phyloP scores from a whole-genome alignment of 1,284 basidiomycete genomes.

The Sanghuangporus weigelae region DNA sequence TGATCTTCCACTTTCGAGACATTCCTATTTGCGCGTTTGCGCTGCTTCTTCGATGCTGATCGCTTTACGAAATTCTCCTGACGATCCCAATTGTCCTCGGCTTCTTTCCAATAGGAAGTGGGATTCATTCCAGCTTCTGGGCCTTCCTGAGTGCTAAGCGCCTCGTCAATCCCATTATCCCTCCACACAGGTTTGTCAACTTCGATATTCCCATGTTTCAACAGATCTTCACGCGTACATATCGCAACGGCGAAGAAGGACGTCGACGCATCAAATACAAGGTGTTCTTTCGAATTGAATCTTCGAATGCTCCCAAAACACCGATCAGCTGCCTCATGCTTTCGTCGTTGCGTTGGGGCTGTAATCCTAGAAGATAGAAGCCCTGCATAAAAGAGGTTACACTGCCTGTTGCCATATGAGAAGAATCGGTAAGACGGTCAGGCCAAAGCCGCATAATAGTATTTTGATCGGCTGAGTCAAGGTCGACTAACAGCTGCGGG shows the following conservation, averaged over 20 bases:
- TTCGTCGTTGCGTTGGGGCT: not conserved
- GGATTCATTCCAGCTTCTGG: constrained; percentile 1
- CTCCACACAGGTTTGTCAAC: constrained; percentile 9
- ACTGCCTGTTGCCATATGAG: not conserved
- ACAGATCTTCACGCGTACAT: constrained; percentile 9
- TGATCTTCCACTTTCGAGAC: constrained; percentile 3
- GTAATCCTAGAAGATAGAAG: constrained; percentile 23
- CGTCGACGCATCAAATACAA: constrained; percentile 20
- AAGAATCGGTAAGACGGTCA: constrained; percentile 18
- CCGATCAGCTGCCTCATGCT: constrained; percentile 13
- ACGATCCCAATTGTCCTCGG: constrained; percentile 7
- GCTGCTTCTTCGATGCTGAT: constrained; percentile 1
- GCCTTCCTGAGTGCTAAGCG: constrained; percentile 10
- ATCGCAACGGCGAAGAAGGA: constrained; percentile 19
- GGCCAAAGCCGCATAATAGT: constrained; percentile 21
- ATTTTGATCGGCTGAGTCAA: constrained; percentile 17
- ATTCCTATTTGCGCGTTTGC: not conserved
- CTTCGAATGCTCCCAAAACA: constrained; percentile 20
- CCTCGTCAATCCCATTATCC: constrained; percentile 21
- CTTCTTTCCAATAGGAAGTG: constrained; percentile 1
- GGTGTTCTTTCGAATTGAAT: constrained; percentile 16
- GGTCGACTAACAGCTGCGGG: constrained; percentile 21
- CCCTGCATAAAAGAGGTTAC: constrained; percentile 14
- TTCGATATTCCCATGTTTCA: constrained; percentile 2
- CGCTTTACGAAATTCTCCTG: constrained; percentile 9